Conservation (phyloP, 1,284 basidiomycete species). For the Apiotrichum veenhuisii region DNA sequence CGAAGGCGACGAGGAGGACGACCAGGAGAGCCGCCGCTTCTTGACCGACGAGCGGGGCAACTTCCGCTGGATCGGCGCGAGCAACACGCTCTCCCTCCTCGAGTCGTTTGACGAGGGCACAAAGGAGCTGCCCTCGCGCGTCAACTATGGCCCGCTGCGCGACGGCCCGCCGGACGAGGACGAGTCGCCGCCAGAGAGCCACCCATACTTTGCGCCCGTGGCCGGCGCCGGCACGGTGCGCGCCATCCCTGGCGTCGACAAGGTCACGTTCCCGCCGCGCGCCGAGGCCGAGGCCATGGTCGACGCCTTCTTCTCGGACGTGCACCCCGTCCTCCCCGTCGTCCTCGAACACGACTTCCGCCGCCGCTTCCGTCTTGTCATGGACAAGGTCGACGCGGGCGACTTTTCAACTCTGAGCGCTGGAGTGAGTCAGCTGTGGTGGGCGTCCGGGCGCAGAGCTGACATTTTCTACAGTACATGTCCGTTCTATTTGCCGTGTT, state of each 20-base stretch:
- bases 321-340: constrained; percentile 79
- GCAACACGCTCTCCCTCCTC: constrained; percentile 83
- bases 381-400: constrained; percentile 56
- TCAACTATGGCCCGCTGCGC: constrained; percentile 12
- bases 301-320: constrained; percentile 73
- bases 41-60: constrained; percentile 69
- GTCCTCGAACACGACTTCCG: constrained; percentile 77
- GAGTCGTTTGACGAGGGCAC: constrained; percentile 63
- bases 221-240: constrained; percentile 81
- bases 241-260: constrained; percentile 74
- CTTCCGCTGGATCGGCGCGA: constrained; percentile 85
- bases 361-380: constrained; percentile 63
- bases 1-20: constrained; percentile 52
- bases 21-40: constrained; percentile 33
- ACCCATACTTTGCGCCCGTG: constrained; percentile 77
- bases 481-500: constrained; percentile 81
- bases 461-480: constrained; percentile 66
- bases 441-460: constrained; percentile 14
- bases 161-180: constrained; percentile 3
- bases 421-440: constrained; percentile 11
- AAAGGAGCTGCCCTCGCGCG: constrained; percentile 12
- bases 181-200: constrained; percentile 12
- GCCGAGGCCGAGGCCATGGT: constrained; percentile 82
- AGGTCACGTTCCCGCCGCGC: constrained; percentile 78
- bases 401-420: constrained; percentile 17